Percentiles rank a stretch among this genome's conserved stretches.
Conservation (phyloP, 768 basidiomycete species). For the Russula sp. region DNA sequence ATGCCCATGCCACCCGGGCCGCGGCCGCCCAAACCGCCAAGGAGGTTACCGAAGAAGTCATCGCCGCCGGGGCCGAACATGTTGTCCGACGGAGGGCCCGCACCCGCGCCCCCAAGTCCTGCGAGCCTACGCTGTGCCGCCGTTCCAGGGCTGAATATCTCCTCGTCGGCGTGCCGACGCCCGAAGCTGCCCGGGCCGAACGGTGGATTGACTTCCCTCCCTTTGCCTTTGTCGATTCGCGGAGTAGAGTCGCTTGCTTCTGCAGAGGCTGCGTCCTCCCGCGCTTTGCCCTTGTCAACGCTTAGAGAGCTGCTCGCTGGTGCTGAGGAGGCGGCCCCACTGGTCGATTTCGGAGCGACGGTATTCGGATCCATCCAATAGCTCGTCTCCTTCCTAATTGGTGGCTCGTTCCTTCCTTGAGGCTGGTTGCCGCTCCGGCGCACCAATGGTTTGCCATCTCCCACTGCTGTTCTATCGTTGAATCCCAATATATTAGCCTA, state of each 20-base stretch:
- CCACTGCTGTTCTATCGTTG: background rate
- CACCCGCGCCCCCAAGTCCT: background rate
- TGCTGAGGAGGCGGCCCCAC: background rate
- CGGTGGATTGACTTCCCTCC: background rate
- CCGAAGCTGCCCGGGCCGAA: background rate
- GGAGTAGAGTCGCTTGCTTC: background rate
- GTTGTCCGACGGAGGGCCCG: background rate
- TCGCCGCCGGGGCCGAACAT: background rate
- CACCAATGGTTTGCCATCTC: too few relatives aligned
- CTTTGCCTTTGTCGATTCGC: constrained; percentile 5
- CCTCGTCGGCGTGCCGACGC: background rate
- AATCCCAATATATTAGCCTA: background rate
- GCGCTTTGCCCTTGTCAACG: constrained; percentile 1
- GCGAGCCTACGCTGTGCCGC: constrained; percentile 4
- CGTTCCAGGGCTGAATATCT: constrained; percentile 10
- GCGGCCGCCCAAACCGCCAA: background rate
- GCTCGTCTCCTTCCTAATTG: constrained; percentile 1
- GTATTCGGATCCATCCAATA: constrained; percentile 6
- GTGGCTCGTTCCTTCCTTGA: background rate
- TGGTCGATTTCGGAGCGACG: background rate
- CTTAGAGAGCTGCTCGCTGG: background rate
- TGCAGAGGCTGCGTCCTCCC: background rate
- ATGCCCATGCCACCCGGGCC: background rate
- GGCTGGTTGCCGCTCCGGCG: background rate
- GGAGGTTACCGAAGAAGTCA: background rate